Base-by-base conservation (phyloP, 805 yeast genomes). In the Saturnispora quitensis region DNA sequence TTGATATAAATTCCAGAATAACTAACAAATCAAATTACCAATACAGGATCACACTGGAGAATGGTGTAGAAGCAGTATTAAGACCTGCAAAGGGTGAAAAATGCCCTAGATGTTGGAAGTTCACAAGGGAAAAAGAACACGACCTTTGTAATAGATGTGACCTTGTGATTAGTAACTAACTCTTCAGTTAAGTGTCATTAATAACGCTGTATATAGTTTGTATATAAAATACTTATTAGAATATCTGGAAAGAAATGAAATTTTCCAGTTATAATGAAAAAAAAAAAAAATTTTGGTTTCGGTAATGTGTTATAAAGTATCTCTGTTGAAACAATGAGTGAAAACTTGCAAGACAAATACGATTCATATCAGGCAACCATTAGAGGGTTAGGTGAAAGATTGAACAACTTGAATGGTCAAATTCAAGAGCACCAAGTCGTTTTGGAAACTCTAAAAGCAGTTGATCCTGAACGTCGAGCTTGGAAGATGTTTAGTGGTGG, bases 81-180 rank as follows among this genome's bases (percentile, higher is more conserved):
- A 66, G 72, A 50, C 60, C 57, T 47, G 57, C 68, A 43, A 52
- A 63, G 0, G 61, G 70, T 2, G 68, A 69, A 49, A 89, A 89
- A 61, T 93, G 99, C 64, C 96, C 96, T 6, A 77, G 99, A 63
- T 93, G 99, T 68, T 93, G 99, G 99, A 87, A 87, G 61, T 81
- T 69, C 62, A 78, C 77, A 7, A 71, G 95, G 0, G 66, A 61
- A 0, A 58, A 55, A 0, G 80, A 74, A 35, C 79, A 79, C 10
- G 65, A 64, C 1, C 68, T 89, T 28, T 91, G 99, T 65, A 42
- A 50, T 1, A 76, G 93, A 58, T 91, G 98, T 68, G 66, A 68
- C 12, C 56, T 58, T 1, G 81, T 75, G 33, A 61, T 70, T 13
- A 38, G 12, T 20, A 13, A 18, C 10, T 38, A 20, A 38, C 20